phyloP scores from a whole-genome alignment of 2,329 filamentous ascomycete species.

The Xylariaceae sp. region DNA sequence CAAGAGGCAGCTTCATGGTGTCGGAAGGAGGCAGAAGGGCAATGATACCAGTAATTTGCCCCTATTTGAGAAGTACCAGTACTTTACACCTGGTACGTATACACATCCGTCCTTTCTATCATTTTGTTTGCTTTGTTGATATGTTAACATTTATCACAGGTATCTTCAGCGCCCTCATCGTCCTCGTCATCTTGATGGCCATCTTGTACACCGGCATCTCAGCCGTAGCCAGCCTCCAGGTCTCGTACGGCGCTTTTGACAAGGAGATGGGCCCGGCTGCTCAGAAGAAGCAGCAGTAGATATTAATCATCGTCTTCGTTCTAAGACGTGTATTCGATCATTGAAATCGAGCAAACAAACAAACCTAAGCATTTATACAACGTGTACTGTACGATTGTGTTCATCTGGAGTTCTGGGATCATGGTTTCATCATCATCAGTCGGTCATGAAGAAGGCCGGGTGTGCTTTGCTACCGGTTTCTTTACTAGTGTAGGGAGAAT shows the following conservation, averaged over 20 bases:
- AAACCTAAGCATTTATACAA: slow-evolving; percentile 6
- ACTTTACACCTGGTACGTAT: slow-evolving; percentile 76
- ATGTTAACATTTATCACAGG: slow-evolving; percentile 47
- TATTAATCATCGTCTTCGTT: neutral
- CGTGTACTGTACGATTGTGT: slow-evolving; percentile 16
- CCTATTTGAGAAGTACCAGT: slow-evolving; percentile 91
- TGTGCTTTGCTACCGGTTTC: slow-evolving; percentile 3
- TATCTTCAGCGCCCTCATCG: slow-evolving; percentile 82
- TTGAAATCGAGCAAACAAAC: neutral
- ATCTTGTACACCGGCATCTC: slow-evolving; percentile 76
- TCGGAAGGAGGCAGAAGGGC: slow-evolving; percentile 31
- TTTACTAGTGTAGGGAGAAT: neutral
- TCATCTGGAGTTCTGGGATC: slow-evolving; percentile 13
- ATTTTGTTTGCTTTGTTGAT: neutral
- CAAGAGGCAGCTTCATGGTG: slow-evolving; percentile 53
- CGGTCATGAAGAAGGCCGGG: slow-evolving; percentile 7
- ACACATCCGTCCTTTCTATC: neutral
- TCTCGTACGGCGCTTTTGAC: slow-evolving; percentile 92
- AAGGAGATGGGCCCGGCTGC: slow-evolving; percentile 90
- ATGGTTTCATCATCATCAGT: slow-evolving; percentile 14
- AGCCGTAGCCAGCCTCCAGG: slow-evolving; percentile 75
- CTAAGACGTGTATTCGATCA: slow-evolving; percentile 1
- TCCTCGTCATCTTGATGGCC: slow-evolving; percentile 64
- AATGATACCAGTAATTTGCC: slow-evolving; percentile 46
- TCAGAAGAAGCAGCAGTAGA: slow-evolving; percentile 71